Evolutionary conservation across 2,329 filamentous ascomycete species (phyloP), one percentile per base, ranked within the genome.

Genomic region (Stachybotrys elegans): DNA sequence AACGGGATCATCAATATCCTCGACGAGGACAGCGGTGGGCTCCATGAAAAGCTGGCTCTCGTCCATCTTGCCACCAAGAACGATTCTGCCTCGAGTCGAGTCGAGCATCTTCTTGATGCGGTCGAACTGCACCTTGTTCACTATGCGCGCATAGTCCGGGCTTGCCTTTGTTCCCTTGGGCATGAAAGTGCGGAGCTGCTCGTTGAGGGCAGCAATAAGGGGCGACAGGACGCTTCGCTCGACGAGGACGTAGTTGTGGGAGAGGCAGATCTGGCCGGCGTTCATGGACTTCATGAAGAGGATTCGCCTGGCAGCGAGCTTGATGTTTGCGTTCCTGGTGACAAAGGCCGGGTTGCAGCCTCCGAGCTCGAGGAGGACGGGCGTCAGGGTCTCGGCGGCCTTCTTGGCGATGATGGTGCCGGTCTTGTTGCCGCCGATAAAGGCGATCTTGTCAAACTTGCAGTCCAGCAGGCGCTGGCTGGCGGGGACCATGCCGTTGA

Each of bases 361-460:
- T 47, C 93, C 93, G 38, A 98, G 80, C 72, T 98, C 93, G 39
- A 97, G 81, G 9, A 84, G 79, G 19, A 95, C 83, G 1, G 93
- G 93, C 1, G 93, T 97, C 48, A 95, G 75, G 29, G 88, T 84
- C 60, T 89, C 81, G 48, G 93, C 92, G 0, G 92, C 93, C 63
- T 94, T 95, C 65, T 91, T 84, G 39, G 88, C 80, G 43, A 97
- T 83, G 57, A 97, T 91, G 60, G 84, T 89, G 58, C 88, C 93
- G 16, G 96, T 89, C 22, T 62, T 70, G 42, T 78, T 76, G 57
- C 82, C 84, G 43, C 93, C 93, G 1, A 93, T 98, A 71, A 95
- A 98, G 73, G 93, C 91, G 58, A 98, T 94, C 78, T 96, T 97
- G 70, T 94, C 91, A 85, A 91, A 98, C 65, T 92, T 92, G 70